A percentile compares a stretch with the other conserved stretches of the same genome.
phyloP scores from a whole-genome alignment of 148 eudicot genomes.

The Arbutus unedo region DNA sequence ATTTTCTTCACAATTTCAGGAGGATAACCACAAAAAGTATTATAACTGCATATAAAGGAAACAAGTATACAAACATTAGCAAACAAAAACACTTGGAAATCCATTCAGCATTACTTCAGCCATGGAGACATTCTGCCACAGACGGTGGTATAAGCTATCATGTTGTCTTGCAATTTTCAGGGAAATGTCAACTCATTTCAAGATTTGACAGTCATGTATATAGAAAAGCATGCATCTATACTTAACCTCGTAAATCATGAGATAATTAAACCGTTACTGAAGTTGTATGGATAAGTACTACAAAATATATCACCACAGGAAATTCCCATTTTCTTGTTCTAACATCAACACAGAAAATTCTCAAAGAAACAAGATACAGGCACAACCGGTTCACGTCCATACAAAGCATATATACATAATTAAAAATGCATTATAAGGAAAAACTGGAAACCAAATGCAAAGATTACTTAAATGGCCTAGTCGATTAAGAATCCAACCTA shows the following conservation, averaged over 20 bases:
- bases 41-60: conserved; percentile 50
- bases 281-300: not conserved
- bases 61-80: not conserved
- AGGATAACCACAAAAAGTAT: conserved; percentile 81
- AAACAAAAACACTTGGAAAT: conserved; percentile 1
- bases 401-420: not conserved
- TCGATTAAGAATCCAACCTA: not conserved
- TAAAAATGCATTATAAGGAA: not conserved
- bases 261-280: not conserved
- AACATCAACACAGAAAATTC: not conserved
- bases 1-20: conserved; percentile 92
- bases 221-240: not conserved
- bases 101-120: not conserved
- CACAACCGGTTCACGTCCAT: no score
- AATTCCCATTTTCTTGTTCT: not conserved
- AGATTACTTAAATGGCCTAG: not conserved
- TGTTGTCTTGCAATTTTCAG: not conserved
- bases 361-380: not conserved
- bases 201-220: not conserved
- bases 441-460: not conserved
- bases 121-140: not conserved
- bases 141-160: not conserved
- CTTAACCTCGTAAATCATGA: not conserved
- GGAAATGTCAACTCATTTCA: not conserved
- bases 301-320: not conserved